A percentile compares a stretch with the other conserved stretches of the same genome.
phyloP scores from a whole-genome alignment of 2,329 filamentous ascomycete genomes.

The Colletotrichum karsti region DNA sequence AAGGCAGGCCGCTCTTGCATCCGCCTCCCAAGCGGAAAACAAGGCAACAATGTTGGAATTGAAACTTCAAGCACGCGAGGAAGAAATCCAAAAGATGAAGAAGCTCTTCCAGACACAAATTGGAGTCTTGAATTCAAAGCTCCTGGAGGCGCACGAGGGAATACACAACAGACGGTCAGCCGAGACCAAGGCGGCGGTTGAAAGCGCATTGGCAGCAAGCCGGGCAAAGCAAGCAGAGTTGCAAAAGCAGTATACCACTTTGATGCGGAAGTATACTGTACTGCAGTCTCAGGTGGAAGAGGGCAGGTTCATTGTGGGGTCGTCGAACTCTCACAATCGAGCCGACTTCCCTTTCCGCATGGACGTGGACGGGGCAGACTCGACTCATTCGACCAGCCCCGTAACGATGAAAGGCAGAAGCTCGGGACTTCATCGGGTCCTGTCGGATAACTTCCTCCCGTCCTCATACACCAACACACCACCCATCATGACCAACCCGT shows the following conservation, averaged over 20 bases:
- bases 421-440: constrained; percentile 43
- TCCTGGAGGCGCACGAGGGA: constrained; percentile 48
- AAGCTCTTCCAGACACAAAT: constrained; percentile 59
- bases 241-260: constrained; percentile 58
- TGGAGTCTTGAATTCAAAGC: constrained; percentile 51
- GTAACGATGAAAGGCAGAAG: constrained; percentile 43
- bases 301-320: constrained; percentile 24
- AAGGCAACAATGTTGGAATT: constrained; percentile 67
- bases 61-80: constrained; percentile 61
- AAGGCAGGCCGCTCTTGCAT: constrained; percentile 63
- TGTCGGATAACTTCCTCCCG: constrained; percentile 52
- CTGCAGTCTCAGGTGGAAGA: constrained; percentile 50
- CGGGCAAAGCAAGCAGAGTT: constrained; percentile 62
- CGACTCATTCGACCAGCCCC: constrained; percentile 43
- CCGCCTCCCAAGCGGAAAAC: constrained; percentile 65
- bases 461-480: constrained; percentile 53
- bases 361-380: constrained; percentile 30
- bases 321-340: constrained; percentile 25
- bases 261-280: constrained; percentile 60
- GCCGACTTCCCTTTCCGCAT: constrained; percentile 28
- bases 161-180: constrained; percentile 33
- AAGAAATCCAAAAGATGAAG: constrained; percentile 53
- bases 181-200: constrained; percentile 47
- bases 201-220: constrained; percentile 58
- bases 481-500: constrained; percentile 45